A percentile compares a stretch with the other conserved stretches of the same genome.
phyloP scores from a whole-genome alignment of 306 rosid genomes.

The Ceratonia siliqua region DNA sequence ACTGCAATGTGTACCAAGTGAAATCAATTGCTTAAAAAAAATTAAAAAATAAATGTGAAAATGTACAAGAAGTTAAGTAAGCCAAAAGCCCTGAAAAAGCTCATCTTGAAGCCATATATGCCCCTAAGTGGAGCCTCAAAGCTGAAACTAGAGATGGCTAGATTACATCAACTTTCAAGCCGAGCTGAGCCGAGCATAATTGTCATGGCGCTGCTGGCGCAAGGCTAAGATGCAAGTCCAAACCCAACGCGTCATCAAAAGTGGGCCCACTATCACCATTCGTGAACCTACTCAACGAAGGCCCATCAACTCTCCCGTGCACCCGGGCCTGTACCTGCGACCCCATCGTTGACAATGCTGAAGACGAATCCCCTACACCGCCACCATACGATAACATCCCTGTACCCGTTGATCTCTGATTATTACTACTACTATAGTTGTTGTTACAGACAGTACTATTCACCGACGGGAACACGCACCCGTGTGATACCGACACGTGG shows the following conservation, averaged over 20 bases:
- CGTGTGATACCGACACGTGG: slow-evolving; percentile 82
- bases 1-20: slow-evolving; percentile 17
- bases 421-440: not conserved
- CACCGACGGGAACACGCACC: slow-evolving; percentile 56
- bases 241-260: slow-evolving; percentile 79
- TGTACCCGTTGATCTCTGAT: slow-evolving; percentile 37
- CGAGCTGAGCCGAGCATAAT: slow-evolving; percentile 20
- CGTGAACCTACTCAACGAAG: slow-evolving; percentile 60
- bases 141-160: slow-evolving; percentile 12
- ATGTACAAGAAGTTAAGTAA: slow-evolving; percentile 46
- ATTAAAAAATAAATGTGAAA: slow-evolving; percentile 47
- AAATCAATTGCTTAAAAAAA: slow-evolving; percentile 36
- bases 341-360: slow-evolving; percentile 54
- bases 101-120: not conserved
- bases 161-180: not conserved
- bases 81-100: slow-evolving; percentile 14
- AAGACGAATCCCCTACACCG: slow-evolving; percentile 48
- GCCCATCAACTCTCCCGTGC: slow-evolving; percentile 61
- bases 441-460: slow-evolving; percentile 1
- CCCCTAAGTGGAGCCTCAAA: not conserved
- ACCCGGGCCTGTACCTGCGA: slow-evolving; percentile 50
- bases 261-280: slow-evolving; percentile 61
- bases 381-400: slow-evolving; percentile 49
- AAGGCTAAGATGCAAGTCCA: slow-evolving; percentile 84
- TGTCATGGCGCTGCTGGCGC: slow-evolving; percentile 70